Base-by-base conservation (phyloP, 2,329 filamentous ascomycete species). In the Curvularia spicifera region DNA sequence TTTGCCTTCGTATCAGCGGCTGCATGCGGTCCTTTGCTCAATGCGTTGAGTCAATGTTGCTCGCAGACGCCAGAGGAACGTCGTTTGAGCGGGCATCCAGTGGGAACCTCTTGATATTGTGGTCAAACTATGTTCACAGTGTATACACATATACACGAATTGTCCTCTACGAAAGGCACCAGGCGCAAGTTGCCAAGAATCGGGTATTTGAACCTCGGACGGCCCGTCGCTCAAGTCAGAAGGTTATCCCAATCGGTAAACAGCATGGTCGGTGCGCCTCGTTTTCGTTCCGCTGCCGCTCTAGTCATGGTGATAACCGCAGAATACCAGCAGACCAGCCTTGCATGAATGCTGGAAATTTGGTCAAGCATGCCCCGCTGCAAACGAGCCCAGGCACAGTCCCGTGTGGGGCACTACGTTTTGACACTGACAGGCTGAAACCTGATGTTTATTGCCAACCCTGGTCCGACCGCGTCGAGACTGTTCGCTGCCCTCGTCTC, bases 361-460 rank as follows among this genome's bases (percentile, higher is more conserved):
- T 29, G 10, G 18, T 13, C 26, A 9, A 43, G 22, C 18, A 7
- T 10, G 10, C n/a, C 10, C 26, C n/a, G 5, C 48, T 9, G 10
- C 5, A 6, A 29, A 10, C 26, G 20, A 43, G 12, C 18, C 24
- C 37, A 8, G 15, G 24, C 18, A 31, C 12, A 9, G 33, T 13
- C 10, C 12, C n/a, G 26, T 8, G 26, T 29, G 28, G 15, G 37
- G 24, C 12, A 43, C 12, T 2, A 6, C 3, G 37, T 31, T 31
- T 51, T 51, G 48, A 37, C n/a, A 31, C 4, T 10, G 26, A 18
- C 15, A 51, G 37, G 26, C 37, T 51, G 48, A 51, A 51, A 51
- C 48, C n/a, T 12, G 37, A 29, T 51, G 48, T 51, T 51, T 51
- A 51, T 51, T 51, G 37, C 37, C 15, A n/a, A 26, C 13, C 42